phyloP scores from a whole-genome alignment of 345 rosid genomes.

The Lumnitzera racemosa region DNA sequence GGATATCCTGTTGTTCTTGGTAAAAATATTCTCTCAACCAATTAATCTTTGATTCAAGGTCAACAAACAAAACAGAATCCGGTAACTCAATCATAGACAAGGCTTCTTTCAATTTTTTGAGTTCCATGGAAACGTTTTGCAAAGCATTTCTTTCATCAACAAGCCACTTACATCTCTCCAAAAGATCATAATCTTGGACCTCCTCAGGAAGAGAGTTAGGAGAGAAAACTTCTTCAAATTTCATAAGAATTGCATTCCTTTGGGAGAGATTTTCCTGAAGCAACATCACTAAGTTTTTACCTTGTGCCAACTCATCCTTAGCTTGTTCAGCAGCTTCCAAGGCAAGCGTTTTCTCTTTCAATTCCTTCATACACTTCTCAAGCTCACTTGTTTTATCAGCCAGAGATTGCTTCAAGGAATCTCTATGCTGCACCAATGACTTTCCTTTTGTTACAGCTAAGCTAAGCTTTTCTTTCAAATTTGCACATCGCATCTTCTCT shows the following conservation, averaged over 20 bases:
- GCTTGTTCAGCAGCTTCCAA: constrained; percentile 45
- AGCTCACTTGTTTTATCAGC: constrained; percentile 66
- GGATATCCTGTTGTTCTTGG: constrained; percentile 42
- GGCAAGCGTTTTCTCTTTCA: constrained; percentile 53
- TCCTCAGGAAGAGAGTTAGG: constrained; percentile 43
- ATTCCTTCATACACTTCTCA: constrained; percentile 52
- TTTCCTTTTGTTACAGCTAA: constrained; percentile 96
- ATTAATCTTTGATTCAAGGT: constrained; percentile 47
- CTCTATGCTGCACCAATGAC: constrained; percentile 89
- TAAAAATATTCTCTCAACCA: constrained; percentile 66
- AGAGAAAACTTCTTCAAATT: constrained; percentile 45
- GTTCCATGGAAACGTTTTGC: constrained; percentile 35
- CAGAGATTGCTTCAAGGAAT: constrained; percentile 66
- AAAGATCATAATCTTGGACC: constrained; percentile 40
- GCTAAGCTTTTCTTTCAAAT: constrained; percentile 87
- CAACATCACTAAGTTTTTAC: constrained; percentile 42
- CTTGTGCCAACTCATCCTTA: constrained; percentile 51
- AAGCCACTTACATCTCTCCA: constrained; percentile 59
- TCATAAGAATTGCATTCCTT: constrained; percentile 45
- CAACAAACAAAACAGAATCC: constrained; percentile 39
- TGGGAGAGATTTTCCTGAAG: constrained; percentile 50
- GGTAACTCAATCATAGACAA: constrained; percentile 52
- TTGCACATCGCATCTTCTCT: constrained; percentile 66
- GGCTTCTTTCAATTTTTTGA: constrained; percentile 49
- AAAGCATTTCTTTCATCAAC: constrained; percentile 56